These are phyloP conservation scores for Hanseniaspora sp. DNA, from an alignment of 1,139 yeast genomes.

Conservation along the genomic window DNA sequence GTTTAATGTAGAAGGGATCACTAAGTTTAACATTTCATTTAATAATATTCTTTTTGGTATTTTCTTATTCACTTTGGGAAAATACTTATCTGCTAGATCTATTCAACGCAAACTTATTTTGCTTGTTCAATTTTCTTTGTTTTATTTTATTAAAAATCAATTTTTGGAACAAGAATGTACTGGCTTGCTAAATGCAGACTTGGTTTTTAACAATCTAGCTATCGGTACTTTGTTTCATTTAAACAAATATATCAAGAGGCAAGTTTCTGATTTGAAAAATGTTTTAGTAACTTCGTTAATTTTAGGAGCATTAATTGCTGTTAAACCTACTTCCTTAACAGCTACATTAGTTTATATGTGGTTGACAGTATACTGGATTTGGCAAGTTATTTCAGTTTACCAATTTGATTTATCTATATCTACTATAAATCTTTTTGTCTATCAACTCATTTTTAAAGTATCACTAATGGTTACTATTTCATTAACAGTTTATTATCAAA, in stretches of 20 bases:
- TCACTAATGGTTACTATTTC: conserved; percentile 40
- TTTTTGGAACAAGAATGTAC: background rate
- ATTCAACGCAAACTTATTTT: background rate
- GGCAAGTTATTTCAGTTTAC: conserved; percentile 5
- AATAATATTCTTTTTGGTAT: background rate
- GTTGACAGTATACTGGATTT: conserved; percentile 1
- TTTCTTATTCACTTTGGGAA: conserved; percentile 1
- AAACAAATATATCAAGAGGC: background rate
- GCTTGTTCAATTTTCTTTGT: background rate
- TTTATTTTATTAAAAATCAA: background rate
- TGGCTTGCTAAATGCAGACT: conserved; percentile 1
- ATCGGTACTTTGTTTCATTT: background rate
- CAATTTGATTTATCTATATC: conserved; percentile 8
- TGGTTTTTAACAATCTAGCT: background rate
- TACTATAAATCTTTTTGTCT: conserved; percentile 9
- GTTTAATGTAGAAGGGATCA: background rate
- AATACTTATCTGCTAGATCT: background rate
- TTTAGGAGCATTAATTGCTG: background rate
- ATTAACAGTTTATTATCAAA: conserved; percentile 37
- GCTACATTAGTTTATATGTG: background rate
- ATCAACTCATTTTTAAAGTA: conserved; percentile 31
- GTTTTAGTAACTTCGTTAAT: background rate
- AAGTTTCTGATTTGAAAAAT: background rate
- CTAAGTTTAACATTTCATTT: background rate
- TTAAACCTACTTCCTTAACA: conserved; percentile 2